Evolutionary conservation across 169 alveolate genomes (phyloP).

Genomic region (Plasmodium adleri): DNA sequence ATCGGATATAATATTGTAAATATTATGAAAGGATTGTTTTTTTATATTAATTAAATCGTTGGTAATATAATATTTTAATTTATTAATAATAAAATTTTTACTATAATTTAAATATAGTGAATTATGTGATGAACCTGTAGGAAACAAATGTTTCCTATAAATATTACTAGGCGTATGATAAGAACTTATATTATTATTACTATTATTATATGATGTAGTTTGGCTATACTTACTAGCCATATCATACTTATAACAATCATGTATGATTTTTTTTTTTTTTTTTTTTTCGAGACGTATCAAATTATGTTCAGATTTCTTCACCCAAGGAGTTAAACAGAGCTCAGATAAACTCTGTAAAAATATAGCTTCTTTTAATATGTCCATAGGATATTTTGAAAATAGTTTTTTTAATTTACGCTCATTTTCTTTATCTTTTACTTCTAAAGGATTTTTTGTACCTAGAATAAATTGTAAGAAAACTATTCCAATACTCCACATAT

Average conservation of each 20-base stretch:
- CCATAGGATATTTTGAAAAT: slow-evolving; percentile 52
- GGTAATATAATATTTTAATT: neutral
- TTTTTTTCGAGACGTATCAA: slow-evolving; percentile 6
- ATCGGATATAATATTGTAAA: slow-evolving; percentile 10
- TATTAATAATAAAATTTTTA: slow-evolving; percentile 33
- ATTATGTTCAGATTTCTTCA: neutral
- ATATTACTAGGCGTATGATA: no score
- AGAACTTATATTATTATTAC: no score
- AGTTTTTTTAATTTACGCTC: slow-evolving; percentile 17
- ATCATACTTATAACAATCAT: no score
- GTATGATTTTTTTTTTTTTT: neutral
- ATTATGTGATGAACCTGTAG: no score
- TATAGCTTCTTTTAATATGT: slow-evolving; percentile 50
- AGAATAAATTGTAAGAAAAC: slow-evolving; percentile 57
- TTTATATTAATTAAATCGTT: slow-evolving; percentile 24
- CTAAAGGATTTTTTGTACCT: slow-evolving; percentile 71
- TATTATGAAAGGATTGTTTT: neutral
- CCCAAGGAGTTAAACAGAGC: slow-evolving; percentile 58
- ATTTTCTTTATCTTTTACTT: slow-evolving; percentile 68
- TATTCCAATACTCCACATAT: slow-evolving; percentile 73
- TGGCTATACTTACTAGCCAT: no score
- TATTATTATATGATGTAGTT: no score
- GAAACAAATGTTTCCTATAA: no score
- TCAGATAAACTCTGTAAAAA: slow-evolving; percentile 70
- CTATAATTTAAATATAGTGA: slow-evolving; percentile 16